These are phyloP conservation scores for Forsythia viridissima DNA, from an alignment of 257 asterid genomes.

Conservation along the genomic window DNA sequence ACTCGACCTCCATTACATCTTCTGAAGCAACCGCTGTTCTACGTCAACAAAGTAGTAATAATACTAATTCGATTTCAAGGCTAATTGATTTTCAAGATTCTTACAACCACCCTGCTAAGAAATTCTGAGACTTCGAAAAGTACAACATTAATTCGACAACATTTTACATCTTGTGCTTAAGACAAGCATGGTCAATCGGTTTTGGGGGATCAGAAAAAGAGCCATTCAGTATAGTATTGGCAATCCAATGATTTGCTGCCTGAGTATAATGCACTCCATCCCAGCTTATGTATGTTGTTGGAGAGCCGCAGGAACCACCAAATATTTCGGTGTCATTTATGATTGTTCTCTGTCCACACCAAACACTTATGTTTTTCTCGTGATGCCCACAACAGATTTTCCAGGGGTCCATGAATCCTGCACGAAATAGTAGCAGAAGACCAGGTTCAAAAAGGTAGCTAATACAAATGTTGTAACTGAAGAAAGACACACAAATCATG, in stretches of 20 bases:
- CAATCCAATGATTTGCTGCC: slow-evolving; percentile 55
- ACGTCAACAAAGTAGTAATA: not conserved
- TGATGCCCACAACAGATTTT: slow-evolving; percentile 50
- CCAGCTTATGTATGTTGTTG: slow-evolving; percentile 43
- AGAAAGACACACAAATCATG: not conserved
- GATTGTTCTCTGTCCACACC: slow-evolving; percentile 44
- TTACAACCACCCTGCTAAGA: not conserved
- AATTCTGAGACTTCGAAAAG: not conserved
- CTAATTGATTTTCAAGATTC: not conserved
- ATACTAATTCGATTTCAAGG: not conserved
- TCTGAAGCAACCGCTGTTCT: too few species aligned
- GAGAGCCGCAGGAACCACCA: slow-evolving; percentile 42
- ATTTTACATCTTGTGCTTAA: slow-evolving; percentile 22
- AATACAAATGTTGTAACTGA: not conserved
- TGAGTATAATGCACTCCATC: slow-evolving; percentile 47
- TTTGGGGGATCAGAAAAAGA: slow-evolving; percentile 42
- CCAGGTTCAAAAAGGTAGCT: not conserved
- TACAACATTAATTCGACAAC: not conserved
- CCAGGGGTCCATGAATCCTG: slow-evolving; percentile 46
- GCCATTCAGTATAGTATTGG: slow-evolving; percentile 39
- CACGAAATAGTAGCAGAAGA: not conserved
- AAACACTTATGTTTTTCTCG: slow-evolving; percentile 24
- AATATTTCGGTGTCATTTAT: slow-evolving; percentile 35
- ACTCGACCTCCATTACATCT: too few species aligned
- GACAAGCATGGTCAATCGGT: slow-evolving; percentile 39